phyloP scores from a whole-genome alignment of 495 filamentous ascomycete genomes.

The Amniculicola lignicola region DNA sequence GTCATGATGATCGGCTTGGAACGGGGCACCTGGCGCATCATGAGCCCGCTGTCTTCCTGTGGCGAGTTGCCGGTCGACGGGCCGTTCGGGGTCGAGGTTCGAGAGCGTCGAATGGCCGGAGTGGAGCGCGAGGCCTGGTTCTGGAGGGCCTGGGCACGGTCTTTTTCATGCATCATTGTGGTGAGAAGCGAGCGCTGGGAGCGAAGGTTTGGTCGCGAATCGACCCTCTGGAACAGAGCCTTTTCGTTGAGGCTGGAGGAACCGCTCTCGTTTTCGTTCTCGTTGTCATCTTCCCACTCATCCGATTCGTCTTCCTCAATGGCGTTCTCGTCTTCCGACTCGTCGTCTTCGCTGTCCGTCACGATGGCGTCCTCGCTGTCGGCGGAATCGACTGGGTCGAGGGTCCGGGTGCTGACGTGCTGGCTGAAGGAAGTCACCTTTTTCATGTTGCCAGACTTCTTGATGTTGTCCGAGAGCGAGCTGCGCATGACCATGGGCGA shows the following conservation, averaged over 20 bases:
- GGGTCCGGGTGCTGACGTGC: constrained; percentile 63
- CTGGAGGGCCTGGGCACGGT: constrained; percentile 63
- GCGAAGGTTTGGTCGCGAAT: constrained; percentile 79
- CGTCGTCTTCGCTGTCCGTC: constrained; percentile 65
- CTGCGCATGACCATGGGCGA: constrained; percentile 50
- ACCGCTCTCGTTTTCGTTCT: constrained; percentile 83
- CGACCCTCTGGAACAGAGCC: constrained; percentile 80
- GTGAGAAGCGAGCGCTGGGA: constrained; percentile 88
- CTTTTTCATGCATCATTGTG: constrained; percentile 76
- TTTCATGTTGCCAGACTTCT: constrained; percentile 49
- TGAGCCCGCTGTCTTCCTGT: constrained; percentile 61
- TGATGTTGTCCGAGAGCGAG: constrained; percentile 53
- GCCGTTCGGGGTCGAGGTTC: constrained; percentile 68
- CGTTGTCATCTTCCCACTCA: constrained; percentile 79
- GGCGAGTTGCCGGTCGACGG: constrained; percentile 73
- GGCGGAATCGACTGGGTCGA: constrained; percentile 54
- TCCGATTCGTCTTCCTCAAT: constrained; percentile 45
- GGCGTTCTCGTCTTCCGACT: constrained; percentile 42
- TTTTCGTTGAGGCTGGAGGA: constrained; percentile 76
- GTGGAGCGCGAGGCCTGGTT: constrained; percentile 73
- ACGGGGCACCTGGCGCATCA: constrained; percentile 67
- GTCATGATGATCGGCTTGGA: constrained; percentile 86
- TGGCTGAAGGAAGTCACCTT: constrained; percentile 86
- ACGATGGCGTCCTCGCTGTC: constrained; percentile 72
- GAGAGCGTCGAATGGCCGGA: constrained; percentile 75